Conservation (phyloP, 2,329 filamentous ascomycete genomes). For the Paracamarosporium sp. region DNA sequence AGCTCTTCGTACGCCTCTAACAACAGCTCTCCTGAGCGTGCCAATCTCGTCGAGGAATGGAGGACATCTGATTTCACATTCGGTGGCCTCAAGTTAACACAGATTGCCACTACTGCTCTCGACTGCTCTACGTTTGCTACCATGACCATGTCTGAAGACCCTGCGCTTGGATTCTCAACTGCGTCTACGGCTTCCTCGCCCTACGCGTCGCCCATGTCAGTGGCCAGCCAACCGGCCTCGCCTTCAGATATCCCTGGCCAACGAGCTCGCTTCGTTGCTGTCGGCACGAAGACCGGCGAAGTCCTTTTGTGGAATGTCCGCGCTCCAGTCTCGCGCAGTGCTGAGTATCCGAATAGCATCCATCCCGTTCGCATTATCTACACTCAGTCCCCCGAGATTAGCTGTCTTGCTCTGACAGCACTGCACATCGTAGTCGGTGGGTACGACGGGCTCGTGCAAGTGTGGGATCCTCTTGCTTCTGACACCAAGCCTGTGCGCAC, state of each 20-base stretch:
- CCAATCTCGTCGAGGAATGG: slow-evolving; percentile 67
- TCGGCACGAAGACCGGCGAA: slow-evolving; percentile 80
- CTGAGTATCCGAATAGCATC: slow-evolving; percentile 64
- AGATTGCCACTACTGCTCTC: slow-evolving; percentile 73
- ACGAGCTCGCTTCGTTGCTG: slow-evolving; percentile 78
- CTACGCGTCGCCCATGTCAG: slow-evolving; percentile 60
- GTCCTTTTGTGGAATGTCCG: slow-evolving; percentile 87
- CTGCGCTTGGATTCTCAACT: slow-evolving; percentile 67
- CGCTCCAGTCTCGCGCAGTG: slow-evolving; percentile 63
- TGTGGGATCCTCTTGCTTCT: slow-evolving; percentile 94
- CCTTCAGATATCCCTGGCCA: slow-evolving; percentile 79
- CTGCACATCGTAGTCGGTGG: slow-evolving; percentile 92
- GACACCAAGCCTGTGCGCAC: slow-evolving; percentile 79
- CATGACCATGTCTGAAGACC: slow-evolving; percentile 79
- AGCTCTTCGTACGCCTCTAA: slow-evolving; percentile 43
- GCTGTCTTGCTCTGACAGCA: slow-evolving; percentile 80
- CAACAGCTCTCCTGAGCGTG: slow-evolving; percentile 46
- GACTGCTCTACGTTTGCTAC: slow-evolving; percentile 78
- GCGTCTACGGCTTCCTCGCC: slow-evolving; percentile 61
- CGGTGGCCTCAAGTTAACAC: slow-evolving; percentile 63
- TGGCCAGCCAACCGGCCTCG: slow-evolving; percentile 52
- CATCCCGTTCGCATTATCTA: slow-evolving; percentile 80
- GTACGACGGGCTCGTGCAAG: slow-evolving; percentile 92
- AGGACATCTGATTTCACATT: slow-evolving; percentile 67
- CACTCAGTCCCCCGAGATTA: slow-evolving; percentile 88